Conservation (phyloP, 805 yeast species). For the Cyberlindnera americana region DNA sequence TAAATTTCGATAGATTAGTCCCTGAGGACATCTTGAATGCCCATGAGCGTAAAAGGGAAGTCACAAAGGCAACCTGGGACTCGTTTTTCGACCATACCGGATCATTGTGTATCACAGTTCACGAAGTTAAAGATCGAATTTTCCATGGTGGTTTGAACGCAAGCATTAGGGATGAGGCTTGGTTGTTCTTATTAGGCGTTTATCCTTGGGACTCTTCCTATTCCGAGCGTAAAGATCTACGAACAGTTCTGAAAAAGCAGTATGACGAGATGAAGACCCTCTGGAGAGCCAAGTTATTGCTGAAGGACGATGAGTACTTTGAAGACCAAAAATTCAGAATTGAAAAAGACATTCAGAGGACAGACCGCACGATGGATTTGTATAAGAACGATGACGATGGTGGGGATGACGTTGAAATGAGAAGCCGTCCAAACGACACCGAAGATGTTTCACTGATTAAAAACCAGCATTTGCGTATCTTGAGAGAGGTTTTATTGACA, state of each 20-base stretch:
- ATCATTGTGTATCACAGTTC: conserved; percentile 60
- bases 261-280: conserved; percentile 62
- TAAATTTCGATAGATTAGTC: conserved; percentile 48
- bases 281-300: conserved; percentile 59
- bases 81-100: conserved; percentile 81
- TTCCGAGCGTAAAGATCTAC: conserved; percentile 61
- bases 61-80: conserved; percentile 76
- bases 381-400: conserved; percentile 42
- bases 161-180: conserved; percentile 63
- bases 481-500: conserved; percentile 79
- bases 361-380: conserved; percentile 74
- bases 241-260: conserved; percentile 51
- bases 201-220: conserved; percentile 84
- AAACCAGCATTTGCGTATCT: conserved; percentile 68
- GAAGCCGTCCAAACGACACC: conserved; percentile 3
- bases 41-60: conserved; percentile 59
- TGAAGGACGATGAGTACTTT: conserved; percentile 67
- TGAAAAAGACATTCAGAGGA: conserved; percentile 89
- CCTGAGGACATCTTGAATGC: conserved; percentile 57
- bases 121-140: conserved; percentile 75
- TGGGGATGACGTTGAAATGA: conserved; percentile 30
- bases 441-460: conserved; percentile 59
- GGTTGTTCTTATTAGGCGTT: conserved; percentile 82
- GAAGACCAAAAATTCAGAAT: conserved; percentile 85
- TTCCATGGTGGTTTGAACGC: conserved; percentile 85